These are phyloP conservation scores for Crassisporium funariophilum DNA, from an alignment of 768 basidiomycete genomes.

Conservation along the genomic window DNA sequence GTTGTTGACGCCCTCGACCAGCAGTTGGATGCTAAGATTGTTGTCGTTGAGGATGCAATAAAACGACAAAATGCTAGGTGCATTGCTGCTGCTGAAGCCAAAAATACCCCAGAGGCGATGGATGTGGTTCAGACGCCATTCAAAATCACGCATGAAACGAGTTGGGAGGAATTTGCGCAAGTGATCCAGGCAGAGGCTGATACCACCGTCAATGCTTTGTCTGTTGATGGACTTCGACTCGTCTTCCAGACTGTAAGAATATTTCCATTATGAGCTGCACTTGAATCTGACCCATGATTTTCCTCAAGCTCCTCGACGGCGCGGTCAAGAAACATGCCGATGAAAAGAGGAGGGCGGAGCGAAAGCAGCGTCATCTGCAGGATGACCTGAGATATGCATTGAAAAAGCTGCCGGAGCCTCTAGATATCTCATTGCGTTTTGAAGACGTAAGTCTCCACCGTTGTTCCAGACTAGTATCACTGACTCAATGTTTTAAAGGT, in stretches of 20 bases:
- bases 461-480: neutral
- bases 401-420: constrained; percentile 81
- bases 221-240: constrained; percentile 51
- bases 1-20: constrained; percentile 85
- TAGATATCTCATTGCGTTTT: constrained; percentile 75
- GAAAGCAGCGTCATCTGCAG: constrained; percentile 83
- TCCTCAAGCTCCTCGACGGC: constrained; percentile 64
- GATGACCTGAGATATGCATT: constrained; percentile 96
- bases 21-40: constrained; percentile 77
- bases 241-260: constrained; percentile 65
- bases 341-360: constrained; percentile 84
- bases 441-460: constrained; percentile 63
- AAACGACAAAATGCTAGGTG: constrained; percentile 47
- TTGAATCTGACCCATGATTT: constrained; percentile 5
- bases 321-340: constrained; percentile 78
- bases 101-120: constrained; percentile 23
- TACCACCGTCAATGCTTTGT: constrained; percentile 48
- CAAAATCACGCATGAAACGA: constrained; percentile 56
- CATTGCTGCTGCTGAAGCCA: constrained; percentile 28
- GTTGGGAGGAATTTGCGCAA: constrained; percentile 61
- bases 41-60: constrained; percentile 64
- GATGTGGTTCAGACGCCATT: constrained; percentile 36
- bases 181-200: constrained; percentile 61
- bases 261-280: constrained; percentile 7
- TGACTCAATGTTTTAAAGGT: constrained; percentile 45